A percentile compares a stretch with the other conserved stretches of the same genome.
Conservation (phyloP, 1,284 basidiomycete genomes). For the Vanrija sp. region DNA sequence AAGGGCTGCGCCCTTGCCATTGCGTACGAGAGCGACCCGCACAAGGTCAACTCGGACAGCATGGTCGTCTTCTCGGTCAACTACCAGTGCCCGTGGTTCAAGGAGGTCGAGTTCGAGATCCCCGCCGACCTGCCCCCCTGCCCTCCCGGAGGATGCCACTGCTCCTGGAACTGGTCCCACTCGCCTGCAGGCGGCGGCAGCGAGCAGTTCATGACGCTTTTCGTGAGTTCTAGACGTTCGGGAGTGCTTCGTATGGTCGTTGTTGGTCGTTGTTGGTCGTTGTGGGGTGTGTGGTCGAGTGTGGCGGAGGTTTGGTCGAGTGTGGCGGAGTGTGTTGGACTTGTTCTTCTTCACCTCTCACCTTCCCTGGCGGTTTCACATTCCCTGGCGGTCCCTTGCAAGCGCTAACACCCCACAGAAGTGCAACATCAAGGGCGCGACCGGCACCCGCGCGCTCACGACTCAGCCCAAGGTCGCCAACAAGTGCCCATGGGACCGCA, state of each 20-base stretch:
- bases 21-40: conserved; percentile 60
- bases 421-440: conserved; percentile 42
- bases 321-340: too few species aligned
- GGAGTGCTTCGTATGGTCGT: too few species aligned
- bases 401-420: conserved; percentile 24
- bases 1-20: conserved; percentile 54
- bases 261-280: too few species aligned
- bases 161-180: conserved; percentile 44
- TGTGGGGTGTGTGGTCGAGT: too few species aligned
- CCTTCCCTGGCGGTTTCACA: too few species aligned
- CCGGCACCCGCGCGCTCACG: conserved; percentile 23
- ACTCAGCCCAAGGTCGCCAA: conserved; percentile 18
- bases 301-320: too few species aligned
- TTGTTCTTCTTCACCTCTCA: too few species aligned
- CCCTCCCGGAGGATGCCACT: conserved; percentile 43
- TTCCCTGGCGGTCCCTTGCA: too few species aligned
- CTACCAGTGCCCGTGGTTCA: conserved; percentile 65
- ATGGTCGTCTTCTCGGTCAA: conserved; percentile 68
- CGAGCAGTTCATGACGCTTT: too few species aligned
- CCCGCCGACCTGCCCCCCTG: conserved; percentile 65
- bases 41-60: conserved; percentile 59
- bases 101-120: conserved; percentile 61
- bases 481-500: conserved; percentile 6
- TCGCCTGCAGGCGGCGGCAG: conserved; percentile 24
- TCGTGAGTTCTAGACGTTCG: too few species aligned